phyloP scores from a whole-genome alignment of 2,329 filamentous ascomycete genomes.

The Penicillium sp. region DNA sequence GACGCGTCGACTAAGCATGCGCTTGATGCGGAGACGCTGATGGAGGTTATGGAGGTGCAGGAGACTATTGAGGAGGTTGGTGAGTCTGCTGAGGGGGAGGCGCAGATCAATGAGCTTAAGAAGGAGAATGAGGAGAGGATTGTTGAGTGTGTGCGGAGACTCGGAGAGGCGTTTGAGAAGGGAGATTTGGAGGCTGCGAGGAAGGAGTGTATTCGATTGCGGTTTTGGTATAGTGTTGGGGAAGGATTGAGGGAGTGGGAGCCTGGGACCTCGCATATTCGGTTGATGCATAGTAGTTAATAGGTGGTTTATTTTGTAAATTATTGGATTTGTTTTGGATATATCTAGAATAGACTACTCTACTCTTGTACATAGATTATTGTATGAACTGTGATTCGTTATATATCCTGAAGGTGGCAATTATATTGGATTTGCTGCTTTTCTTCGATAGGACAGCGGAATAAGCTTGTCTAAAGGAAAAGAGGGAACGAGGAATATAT shows the following conservation, averaged over 20 bases:
- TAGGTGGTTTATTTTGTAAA: slow-evolving; percentile 3
- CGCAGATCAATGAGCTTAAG: slow-evolving; percentile 63
- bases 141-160: slow-evolving; percentile 55
- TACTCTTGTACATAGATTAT: not conserved
- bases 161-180: slow-evolving; percentile 64
- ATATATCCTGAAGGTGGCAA: not conserved
- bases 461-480: not conserved
- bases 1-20: slow-evolving; percentile 71
- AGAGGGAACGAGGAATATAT: not conserved
- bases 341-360: not conserved
- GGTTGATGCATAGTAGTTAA: slow-evolving; percentile 52
- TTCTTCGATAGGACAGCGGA: not conserved
- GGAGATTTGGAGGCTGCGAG: slow-evolving; percentile 67
- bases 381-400: not conserved
- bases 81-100: slow-evolving; percentile 50
- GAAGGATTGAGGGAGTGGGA: slow-evolving; percentile 83
- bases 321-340: not conserved
- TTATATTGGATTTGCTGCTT: not conserved
- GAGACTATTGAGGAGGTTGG: slow-evolving; percentile 68
- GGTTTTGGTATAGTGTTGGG: slow-evolving; percentile 88
- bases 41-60: slow-evolving; percentile 81
- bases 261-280: slow-evolving; percentile 61
- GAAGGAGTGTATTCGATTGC: slow-evolving; percentile 69
- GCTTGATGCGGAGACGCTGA: slow-evolving; percentile 68
- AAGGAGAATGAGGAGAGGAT: slow-evolving; percentile 68